These are phyloP conservation scores for Letharia columbiana DNA, from an alignment of 495 filamentous ascomycete genomes.

Conservation along the genomic window DNA sequence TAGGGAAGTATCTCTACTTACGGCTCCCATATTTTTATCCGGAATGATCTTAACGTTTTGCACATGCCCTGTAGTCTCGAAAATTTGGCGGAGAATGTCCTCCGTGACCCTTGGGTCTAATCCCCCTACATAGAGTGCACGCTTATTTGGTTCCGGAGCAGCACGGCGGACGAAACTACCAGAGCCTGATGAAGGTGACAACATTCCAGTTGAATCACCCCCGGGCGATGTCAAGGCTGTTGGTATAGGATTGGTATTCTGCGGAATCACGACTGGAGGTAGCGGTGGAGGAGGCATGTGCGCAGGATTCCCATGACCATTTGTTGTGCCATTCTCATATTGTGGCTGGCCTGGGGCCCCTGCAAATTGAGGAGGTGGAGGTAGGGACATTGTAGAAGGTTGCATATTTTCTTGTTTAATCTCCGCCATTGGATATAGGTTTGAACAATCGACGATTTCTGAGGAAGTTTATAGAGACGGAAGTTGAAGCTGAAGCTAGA, in stretches of 20 bases:
- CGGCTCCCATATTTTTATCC: conserved; percentile 83
- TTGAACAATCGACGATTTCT: conserved; percentile 12
- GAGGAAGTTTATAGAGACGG: conserved; percentile 7
- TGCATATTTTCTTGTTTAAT: conserved; percentile 19
- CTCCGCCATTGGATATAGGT: conserved; percentile 18
- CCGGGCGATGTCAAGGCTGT: conserved; percentile 84
- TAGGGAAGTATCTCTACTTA: conserved; percentile 28
- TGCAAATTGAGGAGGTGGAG: conserved; percentile 56
- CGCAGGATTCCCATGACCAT: conserved; percentile 51
- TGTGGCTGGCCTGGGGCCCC: conserved; percentile 63
- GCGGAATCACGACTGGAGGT: conserved; percentile 81
- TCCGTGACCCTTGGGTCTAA: conserved; percentile 93
- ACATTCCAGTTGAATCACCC: conserved; percentile 54
- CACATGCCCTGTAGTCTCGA: conserved; percentile 97
- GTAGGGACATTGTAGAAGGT: conserved; percentile 46
- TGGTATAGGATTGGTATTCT: conserved; percentile 93
- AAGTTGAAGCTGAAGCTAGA: conserved; percentile 17
- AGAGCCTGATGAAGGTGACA: conserved; percentile 66
- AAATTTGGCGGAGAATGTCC: conserved; percentile 94
- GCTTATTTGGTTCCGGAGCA: conserved; percentile 96
- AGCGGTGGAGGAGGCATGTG: conserved; percentile 94
- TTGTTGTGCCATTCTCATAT: conserved; percentile 50
- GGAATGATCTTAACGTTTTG: conserved; percentile 99
- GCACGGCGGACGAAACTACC: conserved; percentile 82
- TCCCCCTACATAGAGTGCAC: conserved; percentile 92